Conservation (phyloP, 768 basidiomycete species). For the Neoboletus magnificus region DNA sequence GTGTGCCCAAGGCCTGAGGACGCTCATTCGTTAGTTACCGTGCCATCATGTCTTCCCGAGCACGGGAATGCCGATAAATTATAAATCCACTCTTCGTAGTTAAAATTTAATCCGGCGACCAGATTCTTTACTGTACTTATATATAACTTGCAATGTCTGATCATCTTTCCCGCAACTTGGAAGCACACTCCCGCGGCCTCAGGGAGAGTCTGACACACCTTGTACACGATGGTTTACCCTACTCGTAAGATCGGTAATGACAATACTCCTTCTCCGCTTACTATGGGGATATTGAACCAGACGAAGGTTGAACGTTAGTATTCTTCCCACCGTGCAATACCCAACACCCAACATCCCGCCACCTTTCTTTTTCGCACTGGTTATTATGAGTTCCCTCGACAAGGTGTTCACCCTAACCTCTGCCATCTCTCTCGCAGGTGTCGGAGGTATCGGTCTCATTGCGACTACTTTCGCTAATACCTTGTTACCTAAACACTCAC, state of each 20-base stretch:
- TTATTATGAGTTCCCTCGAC: constrained; percentile 17
- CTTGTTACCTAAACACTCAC: constrained; percentile 61
- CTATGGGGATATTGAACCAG: constrained; percentile 44
- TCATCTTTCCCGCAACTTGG: background rate
- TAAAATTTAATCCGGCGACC: too few species aligned
- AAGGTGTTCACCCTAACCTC: constrained; percentile 58
- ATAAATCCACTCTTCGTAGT: too few species aligned
- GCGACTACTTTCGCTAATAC: constrained; percentile 52
- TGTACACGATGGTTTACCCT: constrained; percentile 23
- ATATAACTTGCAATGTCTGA: background rate
- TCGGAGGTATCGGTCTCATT: constrained; percentile 46
- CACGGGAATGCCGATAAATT: too few species aligned
- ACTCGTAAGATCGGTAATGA: constrained; percentile 24
- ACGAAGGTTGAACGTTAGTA: constrained; percentile 55
- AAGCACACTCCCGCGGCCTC: background rate
- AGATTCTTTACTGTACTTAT: too few species aligned
- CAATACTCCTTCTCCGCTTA: constrained; percentile 37
- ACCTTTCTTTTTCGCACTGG: background rate
- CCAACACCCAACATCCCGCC: too few species aligned
- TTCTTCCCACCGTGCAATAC: too few species aligned
- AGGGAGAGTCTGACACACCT: background rate
- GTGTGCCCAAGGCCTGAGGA: too few species aligned
- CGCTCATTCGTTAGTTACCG: too few species aligned
- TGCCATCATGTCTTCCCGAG: too few species aligned
- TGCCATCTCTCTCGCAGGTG: constrained; percentile 58